Evolutionary conservation across 371 early-diverging fungal genomes (phyloP), one percentile per base, ranked within the genome.

Genomic region (Syncephalastrum sp.): DNA sequence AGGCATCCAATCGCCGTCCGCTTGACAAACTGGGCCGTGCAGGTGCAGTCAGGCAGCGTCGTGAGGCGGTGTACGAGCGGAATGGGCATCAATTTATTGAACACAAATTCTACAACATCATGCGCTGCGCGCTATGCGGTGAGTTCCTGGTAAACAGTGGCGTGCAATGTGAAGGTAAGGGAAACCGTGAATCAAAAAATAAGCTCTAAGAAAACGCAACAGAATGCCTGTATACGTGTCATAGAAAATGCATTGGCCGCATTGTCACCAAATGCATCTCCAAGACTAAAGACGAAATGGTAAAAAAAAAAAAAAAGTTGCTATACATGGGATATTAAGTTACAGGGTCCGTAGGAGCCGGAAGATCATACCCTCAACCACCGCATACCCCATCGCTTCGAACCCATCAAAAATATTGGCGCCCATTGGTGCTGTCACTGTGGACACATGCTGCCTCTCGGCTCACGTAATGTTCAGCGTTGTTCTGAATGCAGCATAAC

Each of bases 371-470:
- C 84, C 41, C 73, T 91, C 15, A 86, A 86, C 23, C 96, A 98
- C 73, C 87, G 90, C 45, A 96, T 98, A 63, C 95, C 95, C 23
- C 99, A 99, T 80, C 86, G 92, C 23, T 95, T 93, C 65, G 89
- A 91, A 61, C 81, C 76, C 17, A 70, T 86, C 14, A 87, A 89
- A 45, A 89, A 84, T 50, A 77, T 91, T 54, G 87, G 86, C 19
- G 89, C 93, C 23, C 84, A 87, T 65, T 99, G 97, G 95, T 99
- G 99, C 75, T 88, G 89, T 65, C 99, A 99, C 73, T 99, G 99
- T 81, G 99, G 99, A 29, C 87, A 87, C 49, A 89, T 95, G 83
- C 84, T 99, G 19, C 85, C 95, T 4, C 70, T 97, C 5, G 92
- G 94, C 14, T 83, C 86, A 15, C 81, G 82, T 47, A 82, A 84